A percentile compares a stretch with the other conserved stretches of the same genome.
Conservation (phyloP, 495 filamentous ascomycete genomes). For the Podospora pseudoanserina region DNA sequence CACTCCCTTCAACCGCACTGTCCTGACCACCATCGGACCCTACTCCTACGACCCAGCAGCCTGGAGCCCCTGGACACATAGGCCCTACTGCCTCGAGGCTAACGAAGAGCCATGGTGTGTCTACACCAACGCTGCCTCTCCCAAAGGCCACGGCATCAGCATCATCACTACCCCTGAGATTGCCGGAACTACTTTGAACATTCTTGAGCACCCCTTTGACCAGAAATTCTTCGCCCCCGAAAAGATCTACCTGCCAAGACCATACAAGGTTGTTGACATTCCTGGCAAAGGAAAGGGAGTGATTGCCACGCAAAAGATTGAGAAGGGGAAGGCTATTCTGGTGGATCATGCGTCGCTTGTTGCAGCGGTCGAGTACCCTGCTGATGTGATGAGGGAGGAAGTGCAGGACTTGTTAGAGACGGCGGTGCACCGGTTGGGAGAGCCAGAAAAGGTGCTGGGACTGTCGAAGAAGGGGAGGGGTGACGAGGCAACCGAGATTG, state of each 20-base stretch:
- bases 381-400: constrained; percentile 23
- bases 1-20: neutral
- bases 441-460: constrained; percentile 21
- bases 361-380: constrained; percentile 27
- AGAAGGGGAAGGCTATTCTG: constrained; percentile 28
- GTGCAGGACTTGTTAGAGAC: constrained; percentile 28
- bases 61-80: constrained; percentile 35
- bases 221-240: constrained; percentile 18
- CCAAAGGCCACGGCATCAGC: constrained; percentile 26
- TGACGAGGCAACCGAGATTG: constrained; percentile 47
- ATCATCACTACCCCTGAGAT: constrained; percentile 35
- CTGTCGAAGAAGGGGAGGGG: constrained; percentile 62
- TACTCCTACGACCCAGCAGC: constrained; percentile 8
- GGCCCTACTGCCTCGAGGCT: constrained; percentile 27
- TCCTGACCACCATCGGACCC: neutral
- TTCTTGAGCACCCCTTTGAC: constrained; percentile 20
- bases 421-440: constrained; percentile 25
- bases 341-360: constrained; percentile 30
- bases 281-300: constrained; percentile 33
- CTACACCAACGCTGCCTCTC: constrained; percentile 32
- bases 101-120: constrained; percentile 30
- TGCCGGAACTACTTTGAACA: constrained; percentile 24
- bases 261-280: constrained; percentile 28
- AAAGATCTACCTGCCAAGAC: constrained; percentile 8
- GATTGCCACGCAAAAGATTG: constrained; percentile 29